Conservation (phyloP, 306 rosid genomes). For the Sindora glabra region DNA sequence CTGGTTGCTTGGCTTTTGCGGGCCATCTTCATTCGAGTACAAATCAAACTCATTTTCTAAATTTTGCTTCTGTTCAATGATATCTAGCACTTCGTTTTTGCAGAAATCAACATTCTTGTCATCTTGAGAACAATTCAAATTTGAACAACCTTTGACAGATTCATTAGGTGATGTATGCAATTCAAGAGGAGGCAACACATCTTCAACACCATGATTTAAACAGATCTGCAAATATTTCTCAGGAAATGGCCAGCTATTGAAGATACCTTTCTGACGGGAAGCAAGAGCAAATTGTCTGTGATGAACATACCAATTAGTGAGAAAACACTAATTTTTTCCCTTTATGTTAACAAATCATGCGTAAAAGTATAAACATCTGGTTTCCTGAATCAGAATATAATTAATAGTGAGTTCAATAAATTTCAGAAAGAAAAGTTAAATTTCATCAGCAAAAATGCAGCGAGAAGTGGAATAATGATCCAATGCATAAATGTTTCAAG, state of each 20-base stretch:
- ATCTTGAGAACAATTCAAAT: constrained; percentile 8
- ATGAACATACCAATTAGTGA: not conserved
- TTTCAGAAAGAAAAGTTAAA: too few relatives aligned
- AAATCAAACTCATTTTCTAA: constrained; percentile 9
- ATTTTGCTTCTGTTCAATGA: not conserved
- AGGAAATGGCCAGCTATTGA: constrained; percentile 49
- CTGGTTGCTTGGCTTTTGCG: constrained; percentile 21
- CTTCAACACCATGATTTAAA: constrained; percentile 31
- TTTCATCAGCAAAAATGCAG: too few relatives aligned
- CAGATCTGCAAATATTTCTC: constrained; percentile 43
- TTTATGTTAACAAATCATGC: not conserved
- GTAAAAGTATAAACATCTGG: not conserved
- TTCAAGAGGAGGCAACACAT: constrained; percentile 48
- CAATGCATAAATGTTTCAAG: not conserved
- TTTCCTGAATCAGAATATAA: not conserved
- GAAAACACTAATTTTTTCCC: not conserved
- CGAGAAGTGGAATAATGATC: not conserved
- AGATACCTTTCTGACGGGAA: constrained; percentile 32
- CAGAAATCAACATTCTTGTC: constrained; percentile 8
- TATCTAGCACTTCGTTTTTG: not conserved
- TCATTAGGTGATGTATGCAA: constrained; percentile 7
- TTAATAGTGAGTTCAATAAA: too few relatives aligned
- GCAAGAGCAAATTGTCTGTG: constrained; percentile 50
- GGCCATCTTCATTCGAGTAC: constrained; percentile 11
- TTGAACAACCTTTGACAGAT: constrained; percentile 15